phyloP scores from a whole-genome alignment of 805 yeast genomes.

The Hanseniaspora guilliermondii region DNA sequence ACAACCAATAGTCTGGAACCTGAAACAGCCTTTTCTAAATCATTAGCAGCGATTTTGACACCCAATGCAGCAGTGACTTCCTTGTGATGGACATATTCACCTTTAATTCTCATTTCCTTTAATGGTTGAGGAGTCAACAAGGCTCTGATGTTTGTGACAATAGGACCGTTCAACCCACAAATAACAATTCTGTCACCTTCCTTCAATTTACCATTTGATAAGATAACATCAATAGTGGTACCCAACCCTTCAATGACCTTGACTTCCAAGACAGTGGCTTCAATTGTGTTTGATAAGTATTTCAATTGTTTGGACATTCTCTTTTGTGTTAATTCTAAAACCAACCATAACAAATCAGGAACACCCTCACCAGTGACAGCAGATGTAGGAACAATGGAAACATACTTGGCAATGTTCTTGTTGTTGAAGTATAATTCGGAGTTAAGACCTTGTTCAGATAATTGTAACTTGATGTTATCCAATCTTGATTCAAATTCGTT shows the following conservation, averaged over 20 bases:
- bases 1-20: slow-evolving; percentile 93
- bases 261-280: slow-evolving; percentile 94
- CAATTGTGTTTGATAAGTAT: slow-evolving; percentile 76
- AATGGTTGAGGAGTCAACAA: slow-evolving; percentile 94
- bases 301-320: slow-evolving; percentile 97
- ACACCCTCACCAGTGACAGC: slow-evolving; percentile 99
- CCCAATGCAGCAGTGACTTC: slow-evolving; percentile 98
- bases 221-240: slow-evolving; percentile 92
- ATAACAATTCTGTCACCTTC: slow-evolving; percentile 93
- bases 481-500: slow-evolving; percentile 83
- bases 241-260: slow-evolving; percentile 98
- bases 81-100: slow-evolving; percentile 93
- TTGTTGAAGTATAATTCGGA: slow-evolving; percentile 93
- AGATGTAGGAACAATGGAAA: slow-evolving; percentile 94
- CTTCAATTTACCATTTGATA: slow-evolving; percentile 87
- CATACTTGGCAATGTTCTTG: slow-evolving; percentile 84
- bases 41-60: slow-evolving; percentile 96
- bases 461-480: slow-evolving; percentile 71
- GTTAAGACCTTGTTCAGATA: slow-evolving; percentile 96
- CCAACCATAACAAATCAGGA: slow-evolving; percentile 92
- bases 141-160: slow-evolving; percentile 91
- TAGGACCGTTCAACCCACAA: slow-evolving; percentile 98
- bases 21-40: slow-evolving; percentile 95
- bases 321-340: slow-evolving; percentile 90
- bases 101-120: slow-evolving; percentile 87